A percentile compares a stretch with the other conserved stretches of the same genome.
These are phyloP conservation scores for Ogataea paraovalis DNA, from an alignment of 805 yeast species.

Conservation along the genomic window DNA sequence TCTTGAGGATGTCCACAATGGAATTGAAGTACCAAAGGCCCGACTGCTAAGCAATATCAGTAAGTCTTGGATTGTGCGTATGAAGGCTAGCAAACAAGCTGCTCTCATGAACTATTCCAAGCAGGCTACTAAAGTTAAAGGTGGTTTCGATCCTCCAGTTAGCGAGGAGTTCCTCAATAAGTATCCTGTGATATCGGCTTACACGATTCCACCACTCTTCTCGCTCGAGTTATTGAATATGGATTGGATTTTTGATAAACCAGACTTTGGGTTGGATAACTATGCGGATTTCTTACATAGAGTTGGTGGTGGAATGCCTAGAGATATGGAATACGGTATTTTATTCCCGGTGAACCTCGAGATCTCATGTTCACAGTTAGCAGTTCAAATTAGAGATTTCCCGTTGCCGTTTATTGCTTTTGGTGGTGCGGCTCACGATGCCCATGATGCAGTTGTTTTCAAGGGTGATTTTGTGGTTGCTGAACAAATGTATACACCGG, in stretches of 20 bases:
- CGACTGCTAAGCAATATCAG: conserved; percentile 27
- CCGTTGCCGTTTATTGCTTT: conserved; percentile 56
- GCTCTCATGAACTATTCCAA: conserved; percentile 4
- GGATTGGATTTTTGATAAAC: conserved; percentile 45
- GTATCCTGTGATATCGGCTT: conserved; percentile 26
- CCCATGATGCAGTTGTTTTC: conserved; percentile 31
- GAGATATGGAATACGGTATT: conserved; percentile 47
- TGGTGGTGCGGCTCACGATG: conserved; percentile 40
- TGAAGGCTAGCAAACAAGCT: conserved; percentile 10
- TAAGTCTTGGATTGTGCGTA: conserved; percentile 30
- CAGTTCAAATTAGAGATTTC: conserved; percentile 48
- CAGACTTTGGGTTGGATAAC: conserved; percentile 47
- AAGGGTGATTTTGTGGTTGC: conserved; percentile 53
- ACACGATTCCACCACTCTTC: conserved; percentile 48
- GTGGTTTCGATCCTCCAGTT: conserved; percentile 27
- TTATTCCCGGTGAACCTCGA: conserved; percentile 46
- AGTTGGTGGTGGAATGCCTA: conserved; percentile 52
- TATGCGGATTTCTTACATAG: conserved; percentile 40
- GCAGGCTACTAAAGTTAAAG: conserved; percentile 3
- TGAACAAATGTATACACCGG: conserved; percentile 56
- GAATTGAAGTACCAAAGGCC: conserved; percentile 25
- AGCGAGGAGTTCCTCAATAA: conserved; percentile 22
- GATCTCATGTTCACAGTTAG: conserved; percentile 40
- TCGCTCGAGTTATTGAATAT: conserved; percentile 46
- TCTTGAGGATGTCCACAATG: conserved; percentile 17